phyloP scores from a whole-genome alignment of 2,329 filamentous ascomycete species.

The Hypoxylon sp. region DNA sequence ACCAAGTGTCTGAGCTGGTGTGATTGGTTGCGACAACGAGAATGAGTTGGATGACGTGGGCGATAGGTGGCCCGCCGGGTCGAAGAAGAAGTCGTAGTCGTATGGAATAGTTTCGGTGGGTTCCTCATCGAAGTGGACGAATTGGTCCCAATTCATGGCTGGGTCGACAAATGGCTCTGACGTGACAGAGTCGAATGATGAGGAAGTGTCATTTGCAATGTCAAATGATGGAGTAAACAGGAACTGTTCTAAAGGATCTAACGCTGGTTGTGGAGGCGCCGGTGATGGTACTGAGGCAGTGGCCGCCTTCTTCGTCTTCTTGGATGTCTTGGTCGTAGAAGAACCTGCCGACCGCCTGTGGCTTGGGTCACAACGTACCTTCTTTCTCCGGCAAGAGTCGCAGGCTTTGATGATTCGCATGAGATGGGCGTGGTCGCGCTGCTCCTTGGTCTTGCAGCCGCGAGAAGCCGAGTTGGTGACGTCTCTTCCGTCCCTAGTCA shows the following conservation, averaged over 20 bases:
- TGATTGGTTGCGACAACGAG: conserved; percentile 56
- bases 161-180: conserved; percentile 44
- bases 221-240: conserved; percentile 37
- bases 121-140: conserved; percentile 62
- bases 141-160: conserved; percentile 62
- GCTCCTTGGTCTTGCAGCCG: conserved; percentile 76
- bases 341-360: conserved; percentile 65
- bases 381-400: conserved; percentile 73
- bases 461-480: conserved; percentile 74
- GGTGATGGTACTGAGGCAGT: conserved; percentile 42
- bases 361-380: conserved; percentile 73
- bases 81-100: conserved; percentile 64
- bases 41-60: conserved; percentile 54
- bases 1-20: conserved; percentile 43
- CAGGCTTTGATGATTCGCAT: conserved; percentile 79
- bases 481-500: conserved; percentile 74
- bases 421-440: conserved; percentile 75
- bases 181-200: conserved; percentile 43
- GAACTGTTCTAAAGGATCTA: conserved; percentile 31
- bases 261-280: conserved; percentile 41
- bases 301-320: conserved; percentile 59
- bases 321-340: conserved; percentile 57
- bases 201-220: conserved; percentile 35
- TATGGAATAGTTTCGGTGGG: conserved; percentile 53
- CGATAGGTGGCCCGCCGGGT: conserved; percentile 61